Evolutionary conservation across 2,329 filamentous ascomycete genomes (phyloP).

Genomic region (Colletotrichum zoysiae): DNA sequence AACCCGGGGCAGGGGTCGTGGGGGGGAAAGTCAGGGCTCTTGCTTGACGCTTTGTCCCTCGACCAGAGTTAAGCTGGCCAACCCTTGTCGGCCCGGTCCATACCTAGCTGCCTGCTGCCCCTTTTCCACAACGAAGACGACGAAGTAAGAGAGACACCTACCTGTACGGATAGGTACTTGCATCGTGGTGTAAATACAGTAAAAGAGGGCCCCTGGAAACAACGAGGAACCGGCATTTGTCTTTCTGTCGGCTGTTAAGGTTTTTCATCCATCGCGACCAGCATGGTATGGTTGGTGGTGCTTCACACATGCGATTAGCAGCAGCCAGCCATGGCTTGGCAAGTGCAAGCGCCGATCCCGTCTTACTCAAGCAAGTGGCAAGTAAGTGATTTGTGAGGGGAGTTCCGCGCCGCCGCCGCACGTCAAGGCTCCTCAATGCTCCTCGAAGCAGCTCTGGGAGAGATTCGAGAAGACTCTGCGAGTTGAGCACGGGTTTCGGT

Average conservation of each 20-base stretch:
- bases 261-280: neutral
- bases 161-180: neutral
- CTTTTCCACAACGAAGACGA: neutral
- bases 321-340: neutral
- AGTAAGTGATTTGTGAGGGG: slow-evolving; percentile 8
- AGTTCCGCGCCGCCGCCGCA: slow-evolving; percentile 15
- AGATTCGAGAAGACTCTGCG: slow-evolving; percentile 19
- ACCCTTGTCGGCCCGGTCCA: slow-evolving; percentile 36
- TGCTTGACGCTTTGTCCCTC: slow-evolving; percentile 39
- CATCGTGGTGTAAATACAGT: neutral
- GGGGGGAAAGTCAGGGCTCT: slow-evolving; percentile 34
- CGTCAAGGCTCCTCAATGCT: slow-evolving; percentile 7
- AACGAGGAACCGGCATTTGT: neutral
- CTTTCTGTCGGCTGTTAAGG: neutral
- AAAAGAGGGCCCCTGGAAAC: neutral
- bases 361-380: neutral
- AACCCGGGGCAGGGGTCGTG: slow-evolving; percentile 22
- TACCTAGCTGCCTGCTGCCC: slow-evolving; percentile 6
- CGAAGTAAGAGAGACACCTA: neutral
- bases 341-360: slow-evolving; percentile 1
- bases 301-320: neutral
- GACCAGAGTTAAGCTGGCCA: slow-evolving; percentile 16
- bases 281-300: neutral
- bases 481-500: neutral
- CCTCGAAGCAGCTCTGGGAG: neutral